Evolutionary conservation across 75 land plant genomes (phyloP).

Genomic region (Cryptomeria japonica): DNA sequence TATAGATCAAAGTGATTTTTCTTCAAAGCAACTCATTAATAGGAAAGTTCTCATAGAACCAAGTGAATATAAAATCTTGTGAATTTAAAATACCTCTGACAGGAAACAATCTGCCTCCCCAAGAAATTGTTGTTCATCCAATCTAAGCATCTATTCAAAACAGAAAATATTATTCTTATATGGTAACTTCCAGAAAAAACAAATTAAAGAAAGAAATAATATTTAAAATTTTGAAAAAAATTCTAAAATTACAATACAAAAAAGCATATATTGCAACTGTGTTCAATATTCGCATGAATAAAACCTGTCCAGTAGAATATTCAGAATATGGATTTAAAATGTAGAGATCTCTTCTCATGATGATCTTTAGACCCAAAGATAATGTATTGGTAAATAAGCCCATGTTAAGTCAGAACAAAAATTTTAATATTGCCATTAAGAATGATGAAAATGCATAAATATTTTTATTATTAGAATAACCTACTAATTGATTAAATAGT

Average conservation of each 20-base stretch:
- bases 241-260: background rate
- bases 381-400: background rate
- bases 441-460: no score
- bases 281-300: background rate
- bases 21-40: background rate
- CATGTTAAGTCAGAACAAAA: background rate
- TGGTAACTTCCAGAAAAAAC: background rate
- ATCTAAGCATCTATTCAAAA: conserved; percentile 51
- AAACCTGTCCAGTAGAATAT: background rate
- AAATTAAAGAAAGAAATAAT: no score
- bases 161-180: background rate
- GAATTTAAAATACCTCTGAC: conserved; percentile 57
- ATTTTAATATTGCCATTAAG: background rate
- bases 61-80: background rate
- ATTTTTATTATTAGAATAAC: background rate
- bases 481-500: background rate
- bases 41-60: background rate
- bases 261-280: background rate
- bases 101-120: conserved; percentile 76
- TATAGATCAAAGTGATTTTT: background rate
- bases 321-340: background rate
- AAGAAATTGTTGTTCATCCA: conserved; percentile 80
- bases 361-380: background rate
- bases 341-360: background rate
- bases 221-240: no score